Base-by-base conservation (phyloP, 2,329 filamentous ascomycete species). In the Fusarium sp. region DNA sequence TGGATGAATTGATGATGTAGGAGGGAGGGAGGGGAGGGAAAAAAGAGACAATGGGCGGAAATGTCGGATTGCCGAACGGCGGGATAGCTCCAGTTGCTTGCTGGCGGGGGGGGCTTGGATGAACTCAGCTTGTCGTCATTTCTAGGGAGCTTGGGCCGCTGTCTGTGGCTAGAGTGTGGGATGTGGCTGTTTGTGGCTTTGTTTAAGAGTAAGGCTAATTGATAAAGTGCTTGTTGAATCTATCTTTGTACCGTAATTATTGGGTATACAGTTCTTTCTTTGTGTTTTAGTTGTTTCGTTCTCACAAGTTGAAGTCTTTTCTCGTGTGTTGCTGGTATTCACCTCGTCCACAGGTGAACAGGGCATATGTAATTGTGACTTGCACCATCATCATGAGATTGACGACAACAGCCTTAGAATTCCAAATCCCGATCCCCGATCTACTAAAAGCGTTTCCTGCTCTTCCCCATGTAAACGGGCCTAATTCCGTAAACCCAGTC, bases 71-170 rank as follows among this genome's bases (percentile, higher is more conserved):
- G 71, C 78, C 78, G 79, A 80, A 71, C 69, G 71, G 45, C 56
- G 59, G 42, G 59, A 67, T 52, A 52, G 47, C 47, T 52, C 47
- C 24, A 27, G 47, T n/a, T n/a, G n/a, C 22, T 16, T 11, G 45
- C 18, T 50, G 45, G 45, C 66, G 64, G 57, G 57, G 58, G 68
- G n/a, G n/a, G n/a, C 64, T 73, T 70, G 62, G 62, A 69, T 77
- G 74, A 77, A 70, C 70, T 77, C 78, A 79, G 70, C 72, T 66
- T 79, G 76, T 79, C 79, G 79, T 80, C 79, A 80, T 75, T 67
- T 65, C 62, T 22, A 31, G 50, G 70, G 70, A 76, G 74, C 73
- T 59, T 62, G 74, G 58, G 70, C 52, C 52, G 62, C 62, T 71
- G 61, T 29, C 35, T 50, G 60, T 20, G 69, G 61, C 45, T 56